Evolutionary conservation across 129 eudicot species (phyloP).

Genomic region (Silybum marianum): DNA sequence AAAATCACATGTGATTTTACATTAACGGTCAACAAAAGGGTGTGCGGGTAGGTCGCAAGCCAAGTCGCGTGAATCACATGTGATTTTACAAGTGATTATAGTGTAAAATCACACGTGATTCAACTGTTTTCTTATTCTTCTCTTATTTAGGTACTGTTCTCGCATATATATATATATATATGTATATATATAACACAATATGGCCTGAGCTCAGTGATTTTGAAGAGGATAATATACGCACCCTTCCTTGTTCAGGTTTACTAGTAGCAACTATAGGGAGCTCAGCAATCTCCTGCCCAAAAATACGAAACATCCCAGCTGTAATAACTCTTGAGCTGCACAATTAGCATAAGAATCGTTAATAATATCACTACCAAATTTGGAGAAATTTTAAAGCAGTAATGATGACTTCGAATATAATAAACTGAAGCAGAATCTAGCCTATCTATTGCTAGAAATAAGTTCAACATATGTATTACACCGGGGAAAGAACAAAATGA

Average conservation of each 20-base stretch:
- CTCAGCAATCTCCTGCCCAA: constrained; percentile 76
- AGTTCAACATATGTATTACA: background rate
- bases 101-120: no score
- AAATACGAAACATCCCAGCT: constrained; percentile 74
- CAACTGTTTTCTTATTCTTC: no score
- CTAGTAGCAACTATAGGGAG: constrained; percentile 87
- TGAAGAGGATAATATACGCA: constrained; percentile 19
- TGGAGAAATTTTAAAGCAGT: background rate
- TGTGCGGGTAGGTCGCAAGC: no score
- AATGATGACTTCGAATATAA: background rate
- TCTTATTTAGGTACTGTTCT: no score
- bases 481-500: background rate
- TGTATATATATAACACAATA: background rate
- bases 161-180: no score
- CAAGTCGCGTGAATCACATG: no score
- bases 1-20: no score
- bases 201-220: background rate
- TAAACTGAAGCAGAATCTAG: background rate
- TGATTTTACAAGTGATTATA: no score
- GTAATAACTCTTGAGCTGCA: constrained; percentile 77
- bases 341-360: constrained; percentile 11
- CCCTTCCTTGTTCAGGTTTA: constrained; percentile 65
- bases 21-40: no score
- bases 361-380: background rate
- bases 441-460: background rate